These are phyloP conservation scores for Colletotrichum sp. DNA, from an alignment of 2,329 filamentous ascomycete species.

Conservation along the genomic window DNA sequence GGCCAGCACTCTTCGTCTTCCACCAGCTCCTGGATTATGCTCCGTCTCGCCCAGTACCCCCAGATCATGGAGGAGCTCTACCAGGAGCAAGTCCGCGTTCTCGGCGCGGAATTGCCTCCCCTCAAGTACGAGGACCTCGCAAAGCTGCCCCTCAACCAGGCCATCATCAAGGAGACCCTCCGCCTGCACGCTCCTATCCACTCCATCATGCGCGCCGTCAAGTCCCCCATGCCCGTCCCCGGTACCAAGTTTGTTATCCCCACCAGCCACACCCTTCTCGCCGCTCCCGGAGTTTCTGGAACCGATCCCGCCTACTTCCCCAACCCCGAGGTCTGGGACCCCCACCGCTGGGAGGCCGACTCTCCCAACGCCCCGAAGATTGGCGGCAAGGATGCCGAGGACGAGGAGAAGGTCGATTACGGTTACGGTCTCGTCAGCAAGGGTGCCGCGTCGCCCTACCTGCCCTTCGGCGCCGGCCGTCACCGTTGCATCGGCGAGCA, in stretches of 20 bases:
- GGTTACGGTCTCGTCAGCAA: conserved; percentile 94
- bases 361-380: conserved; percentile 59
- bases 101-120: conserved; percentile 77
- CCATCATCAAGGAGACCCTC: conserved; percentile 90
- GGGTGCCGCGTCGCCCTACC: conserved; percentile 86
- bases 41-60: conserved; percentile 78
- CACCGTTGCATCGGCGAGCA: conserved; percentile 97
- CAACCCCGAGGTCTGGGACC: conserved; percentile 83
- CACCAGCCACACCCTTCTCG: conserved; percentile 78
- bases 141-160: conserved; percentile 80
- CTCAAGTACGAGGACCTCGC: conserved; percentile 79
- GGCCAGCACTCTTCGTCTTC: conserved; percentile 90
- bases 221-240: conserved; percentile 82
- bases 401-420: conserved; percentile 84
- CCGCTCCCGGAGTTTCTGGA: conserved; percentile 83
- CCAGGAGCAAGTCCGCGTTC: conserved; percentile 75
- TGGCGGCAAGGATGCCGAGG: conserved; percentile 48
- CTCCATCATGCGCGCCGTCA: conserved; percentile 92
- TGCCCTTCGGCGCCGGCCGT: conserved; percentile 91
- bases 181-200: conserved; percentile 92
- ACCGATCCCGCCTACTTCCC: conserved; percentile 79
- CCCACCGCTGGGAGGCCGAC: conserved; percentile 83
- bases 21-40: conserved; percentile 83
- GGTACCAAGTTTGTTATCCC: conserved; percentile 86
- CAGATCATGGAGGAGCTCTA: conserved; percentile 82